These are phyloP conservation scores for Cryptococcus deneoformans DNA, from an alignment of 1,284 basidiomycete genomes.

Conservation along the genomic window DNA sequence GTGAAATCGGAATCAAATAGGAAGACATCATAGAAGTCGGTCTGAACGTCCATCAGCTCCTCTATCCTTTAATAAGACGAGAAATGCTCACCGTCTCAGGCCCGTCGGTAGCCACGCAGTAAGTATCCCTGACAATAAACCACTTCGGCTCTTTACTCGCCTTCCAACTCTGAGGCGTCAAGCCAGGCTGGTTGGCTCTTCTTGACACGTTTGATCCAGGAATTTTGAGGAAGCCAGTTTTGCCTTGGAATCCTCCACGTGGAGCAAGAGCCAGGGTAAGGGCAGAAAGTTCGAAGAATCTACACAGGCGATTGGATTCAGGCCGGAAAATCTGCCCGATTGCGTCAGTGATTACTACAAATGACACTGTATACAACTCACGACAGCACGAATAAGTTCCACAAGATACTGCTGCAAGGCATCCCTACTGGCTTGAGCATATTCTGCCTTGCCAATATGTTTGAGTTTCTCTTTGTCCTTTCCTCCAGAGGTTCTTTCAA, in stretches of 20 bases:
- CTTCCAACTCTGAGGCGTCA: slow-evolving; percentile 56
- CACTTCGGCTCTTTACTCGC: slow-evolving; percentile 74
- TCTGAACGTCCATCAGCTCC: slow-evolving; percentile 49
- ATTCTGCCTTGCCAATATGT: slow-evolving; percentile 59
- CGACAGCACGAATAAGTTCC: slow-evolving; percentile 82
- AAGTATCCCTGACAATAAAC: slow-evolving; percentile 93
- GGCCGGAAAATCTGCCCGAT: slow-evolving; percentile 86
- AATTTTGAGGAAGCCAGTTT: slow-evolving; percentile 77
- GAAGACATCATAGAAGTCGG: slow-evolving; percentile 88
- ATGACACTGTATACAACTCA: slow-evolving; percentile 50
- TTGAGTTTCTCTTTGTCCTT: slow-evolving; percentile 52
- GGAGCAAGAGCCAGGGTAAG: slow-evolving; percentile 80
- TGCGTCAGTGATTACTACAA: neutral
- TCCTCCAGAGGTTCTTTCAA: slow-evolving; percentile 51
- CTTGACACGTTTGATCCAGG: slow-evolving; percentile 51
- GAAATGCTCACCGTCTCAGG: slow-evolving; percentile 67
- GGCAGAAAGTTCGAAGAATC: slow-evolving; percentile 94
- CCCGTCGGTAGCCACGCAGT: slow-evolving; percentile 82
- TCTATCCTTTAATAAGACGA: neutral
- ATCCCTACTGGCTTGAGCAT: slow-evolving; percentile 75
- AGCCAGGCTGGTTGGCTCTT: slow-evolving; percentile 51
- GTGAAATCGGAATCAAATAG: slow-evolving; percentile 86
- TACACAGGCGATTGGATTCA: slow-evolving; percentile 83
- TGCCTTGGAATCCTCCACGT: slow-evolving; percentile 72
- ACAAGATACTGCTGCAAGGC: slow-evolving; percentile 86